Evolutionary conservation across 2,329 filamentous ascomycete species (phyloP), one percentile per base, ranked within the genome.

Genomic region (Neocucurbitaria cava): DNA sequence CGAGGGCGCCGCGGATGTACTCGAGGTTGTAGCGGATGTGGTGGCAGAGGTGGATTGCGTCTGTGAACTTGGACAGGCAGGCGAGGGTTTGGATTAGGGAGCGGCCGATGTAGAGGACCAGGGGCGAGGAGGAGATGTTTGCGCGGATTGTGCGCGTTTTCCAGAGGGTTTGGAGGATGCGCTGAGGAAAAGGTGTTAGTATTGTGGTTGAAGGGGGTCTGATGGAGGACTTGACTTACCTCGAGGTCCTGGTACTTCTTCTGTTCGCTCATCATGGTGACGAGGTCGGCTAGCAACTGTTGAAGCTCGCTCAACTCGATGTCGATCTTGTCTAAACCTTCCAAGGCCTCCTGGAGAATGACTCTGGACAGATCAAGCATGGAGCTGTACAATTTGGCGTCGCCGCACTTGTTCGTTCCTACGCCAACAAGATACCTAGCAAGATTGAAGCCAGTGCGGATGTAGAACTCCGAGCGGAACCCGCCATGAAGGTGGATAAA

Each of bases 161-260:
- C 72, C 73, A 76, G 33, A 75, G 68, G 7, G 54, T 63, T 47
- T 68, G 71, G 26, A 75, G 66, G 24, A 76, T 68, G 56, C 66
- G 66, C n/a, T n/a, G n/a, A n/a, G n/a, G n/a, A n/a, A n/a, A n/a
- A n/a, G n/a, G n/a, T n/a, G n/a, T n/a, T n/a, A n/a, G n/a, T n/a
- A n/a, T n/a, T n/a, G n/a, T n/a, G n/a, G n/a, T n/a, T n/a, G n/a
- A n/a, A n/a, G n/a, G n/a, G n/a, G n/a, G n/a, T n/a, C n/a, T n/a
- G n/a, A n/a, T n/a, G n/a, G n/a, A n/a, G n/a, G n/a, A n/a, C n/a
- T n/a, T n/a, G n/a, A n/a, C n/a, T n/a, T n/a, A n/a, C n/a, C 64
- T 71, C 65, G 6, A 80, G 73, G 20, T 71, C 77, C 42, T 71
- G 61, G 65, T 78, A 79, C 54, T 80, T 76, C 46, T 76, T 61